Percentiles rank a stretch among this genome's conserved stretches.
phyloP scores from a whole-genome alignment of 2,329 filamentous ascomycete species.

The Xylariaceae sp. region DNA sequence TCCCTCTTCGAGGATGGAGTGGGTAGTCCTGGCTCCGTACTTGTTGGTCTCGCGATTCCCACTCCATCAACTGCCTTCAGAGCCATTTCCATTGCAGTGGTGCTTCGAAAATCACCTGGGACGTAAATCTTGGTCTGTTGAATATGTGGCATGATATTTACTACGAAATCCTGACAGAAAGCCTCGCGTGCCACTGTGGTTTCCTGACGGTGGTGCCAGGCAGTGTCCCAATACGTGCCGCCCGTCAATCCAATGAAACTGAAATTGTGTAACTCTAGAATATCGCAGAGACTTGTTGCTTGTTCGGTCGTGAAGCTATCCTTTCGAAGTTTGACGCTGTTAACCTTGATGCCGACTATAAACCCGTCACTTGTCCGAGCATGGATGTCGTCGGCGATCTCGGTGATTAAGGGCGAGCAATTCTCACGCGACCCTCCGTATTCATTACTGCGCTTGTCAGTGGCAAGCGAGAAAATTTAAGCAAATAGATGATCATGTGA shows the following conservation, averaged over 20 bases:
- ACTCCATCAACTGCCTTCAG: neutral
- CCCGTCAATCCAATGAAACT: neutral
- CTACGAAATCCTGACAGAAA: neutral
- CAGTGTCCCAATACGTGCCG: neutral
- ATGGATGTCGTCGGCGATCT: conserved; percentile 38
- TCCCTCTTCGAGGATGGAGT: neutral
- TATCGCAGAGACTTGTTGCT: conserved; percentile 40
- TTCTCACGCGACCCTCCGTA: conserved; percentile 46
- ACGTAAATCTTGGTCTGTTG: neutral
- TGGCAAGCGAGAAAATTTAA: conserved; percentile 46
- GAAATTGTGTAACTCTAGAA: conserved; percentile 35
- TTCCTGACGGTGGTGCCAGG: neutral
- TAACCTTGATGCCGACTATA: conserved; percentile 55
- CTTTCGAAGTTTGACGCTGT: conserved; percentile 50
- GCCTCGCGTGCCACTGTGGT: neutral
- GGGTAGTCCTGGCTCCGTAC: neutral
- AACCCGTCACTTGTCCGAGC: conserved; percentile 25
- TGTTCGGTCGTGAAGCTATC: conserved; percentile 48
- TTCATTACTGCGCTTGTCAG: conserved; percentile 48
- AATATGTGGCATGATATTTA: neutral
- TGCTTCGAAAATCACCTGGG: neutral
- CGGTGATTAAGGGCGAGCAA: conserved; percentile 41
- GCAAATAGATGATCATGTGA: conserved; percentile 48
- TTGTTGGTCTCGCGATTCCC: neutral
- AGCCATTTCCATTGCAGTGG: neutral